A percentile compares a stretch with the other conserved stretches of the same genome.
Evolutionary conservation across 345 rosid genomes (phyloP).

Genomic region (Ricinus communis): DNA sequence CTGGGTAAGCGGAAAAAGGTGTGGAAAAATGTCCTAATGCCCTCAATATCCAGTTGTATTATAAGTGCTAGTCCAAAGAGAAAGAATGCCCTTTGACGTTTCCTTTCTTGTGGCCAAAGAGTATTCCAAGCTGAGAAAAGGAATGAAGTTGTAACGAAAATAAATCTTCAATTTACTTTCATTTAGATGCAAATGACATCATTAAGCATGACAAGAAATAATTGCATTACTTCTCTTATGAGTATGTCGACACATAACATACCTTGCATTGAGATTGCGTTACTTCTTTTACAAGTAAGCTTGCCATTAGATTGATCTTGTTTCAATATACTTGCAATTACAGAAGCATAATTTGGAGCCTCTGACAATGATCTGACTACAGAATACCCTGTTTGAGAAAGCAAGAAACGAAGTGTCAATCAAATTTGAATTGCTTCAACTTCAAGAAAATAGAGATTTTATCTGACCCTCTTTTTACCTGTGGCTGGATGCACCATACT

Average conservation of each 20-base stretch:
- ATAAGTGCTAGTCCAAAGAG: slow-evolving; percentile 93
- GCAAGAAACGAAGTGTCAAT: slow-evolving; percentile 13
- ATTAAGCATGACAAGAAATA: neutral
- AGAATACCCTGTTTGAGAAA: slow-evolving; percentile 67
- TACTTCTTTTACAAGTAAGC: slow-evolving; percentile 28
- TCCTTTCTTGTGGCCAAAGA: slow-evolving; percentile 94
- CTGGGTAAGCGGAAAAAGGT: slow-evolving; percentile 85
- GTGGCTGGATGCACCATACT: slow-evolving; percentile 99
- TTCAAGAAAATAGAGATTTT: slow-evolving; percentile 16
- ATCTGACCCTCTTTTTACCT: slow-evolving; percentile 42
- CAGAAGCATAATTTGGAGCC: slow-evolving; percentile 86
- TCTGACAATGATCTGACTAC: slow-evolving; percentile 95
- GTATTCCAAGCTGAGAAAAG: slow-evolving; percentile 78
- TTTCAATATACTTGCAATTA: slow-evolving; percentile 69
- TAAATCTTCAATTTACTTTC: slow-evolving; percentile 8
- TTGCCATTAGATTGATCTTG: slow-evolving; percentile 34
- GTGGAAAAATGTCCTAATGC: slow-evolving; percentile 73
- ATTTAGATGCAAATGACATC: neutral
- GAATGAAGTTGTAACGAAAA: slow-evolving; percentile 7
- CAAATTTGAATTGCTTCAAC: slow-evolving; percentile 15
- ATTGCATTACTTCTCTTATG: neutral
- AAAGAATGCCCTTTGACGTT: slow-evolving; percentile 90
- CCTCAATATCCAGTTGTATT: slow-evolving; percentile 74
- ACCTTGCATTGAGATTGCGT: slow-evolving; percentile 83
- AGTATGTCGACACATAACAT: neutral